Evolutionary conservation across 2,329 filamentous ascomycete genomes (phyloP).

Genomic region (Hysterium pulicare): DNA sequence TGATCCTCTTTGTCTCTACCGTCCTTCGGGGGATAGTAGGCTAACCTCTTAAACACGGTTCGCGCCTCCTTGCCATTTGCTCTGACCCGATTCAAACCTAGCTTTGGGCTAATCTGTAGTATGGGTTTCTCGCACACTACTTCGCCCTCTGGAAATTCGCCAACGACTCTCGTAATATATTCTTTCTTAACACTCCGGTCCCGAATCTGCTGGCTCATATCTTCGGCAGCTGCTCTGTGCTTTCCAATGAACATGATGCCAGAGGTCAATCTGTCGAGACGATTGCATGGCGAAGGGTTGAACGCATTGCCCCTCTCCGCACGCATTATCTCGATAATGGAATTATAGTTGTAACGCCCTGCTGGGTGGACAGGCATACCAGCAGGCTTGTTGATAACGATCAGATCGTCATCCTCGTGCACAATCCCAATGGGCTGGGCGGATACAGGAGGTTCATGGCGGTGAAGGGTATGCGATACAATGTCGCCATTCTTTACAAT

Average conservation of each 20-base stretch:
- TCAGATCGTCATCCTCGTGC: slow-evolving; percentile 87
- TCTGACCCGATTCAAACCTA: slow-evolving; percentile 90
- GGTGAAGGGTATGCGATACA: slow-evolving; percentile 88
- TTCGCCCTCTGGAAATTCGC: slow-evolving; percentile 87
- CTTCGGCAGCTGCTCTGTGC: slow-evolving; percentile 72
- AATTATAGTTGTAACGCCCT: slow-evolving; percentile 94
- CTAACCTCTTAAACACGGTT: slow-evolving; percentile 86
- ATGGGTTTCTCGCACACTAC: slow-evolving; percentile 92
- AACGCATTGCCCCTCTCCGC: slow-evolving; percentile 62
- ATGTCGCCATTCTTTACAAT: slow-evolving; percentile 84
- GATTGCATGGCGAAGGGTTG: slow-evolving; percentile 74
- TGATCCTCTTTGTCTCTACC: slow-evolving; percentile 15
- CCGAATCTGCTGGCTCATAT: slow-evolving; percentile 71
- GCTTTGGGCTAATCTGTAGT: slow-evolving; percentile 87
- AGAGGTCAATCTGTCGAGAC: slow-evolving; percentile 89
- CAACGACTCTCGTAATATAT: slow-evolving; percentile 87
- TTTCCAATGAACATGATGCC: slow-evolving; percentile 99
- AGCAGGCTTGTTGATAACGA: slow-evolving; percentile 95
- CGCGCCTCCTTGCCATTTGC: slow-evolving; percentile 86
- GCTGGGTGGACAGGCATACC: slow-evolving; percentile 94
- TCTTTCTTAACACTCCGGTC: slow-evolving; percentile 86
- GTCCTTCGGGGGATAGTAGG: slow-evolving; percentile 72
- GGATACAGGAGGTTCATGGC: slow-evolving; percentile 92
- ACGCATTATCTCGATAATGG: slow-evolving; percentile 88
- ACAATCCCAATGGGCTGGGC: slow-evolving; percentile 75